Base-by-base conservation (phyloP, 768 basidiomycete species). In the Collybia sp. region DNA sequence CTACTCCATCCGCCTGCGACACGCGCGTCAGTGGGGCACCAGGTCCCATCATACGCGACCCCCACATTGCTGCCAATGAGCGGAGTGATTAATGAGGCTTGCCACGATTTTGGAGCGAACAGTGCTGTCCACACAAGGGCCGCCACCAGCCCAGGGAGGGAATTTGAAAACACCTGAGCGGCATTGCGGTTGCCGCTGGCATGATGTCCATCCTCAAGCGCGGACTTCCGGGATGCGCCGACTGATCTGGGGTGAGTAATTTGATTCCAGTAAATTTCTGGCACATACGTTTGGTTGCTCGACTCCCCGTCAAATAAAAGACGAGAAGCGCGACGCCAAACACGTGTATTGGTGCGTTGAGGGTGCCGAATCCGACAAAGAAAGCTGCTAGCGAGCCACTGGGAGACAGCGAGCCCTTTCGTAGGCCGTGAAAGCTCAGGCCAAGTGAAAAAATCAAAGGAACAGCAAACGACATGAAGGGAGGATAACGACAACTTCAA, bases 91-190 rank as follows among this genome's bases (percentile, higher is more conserved):
- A 67, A 11, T 16, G 44, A 47, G 1, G 74, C 71, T 51, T 68
- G 79, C 37, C 59, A 61, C 44, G 64, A 68, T 30, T 48, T 65
- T 48, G 55, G 80, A 9, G 63, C 76, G 51, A 82, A 88, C 1
- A 70, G 57, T 15, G 73, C 67, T 48, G 81, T 80, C 91, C 91
- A 93, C 0, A 75, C 40, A 33, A 79, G 59, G 16, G 74, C 71
- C 5, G 83, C 85, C 2, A 77, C 51, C 16, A 85, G 59, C 0
- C 82, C 86, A 16, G 82, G 72, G 11, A 79, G 69, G 31, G 88
- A 88, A 60, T 93, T 94, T 68, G 81, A 84, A 9, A 94, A 63
- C 16, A 93, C 93, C 65, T 95, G 93, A 69, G 80, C 78, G 12
- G 81, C 87, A 25, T 69, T 77, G 37, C 93, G 75, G 59, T 92